Evolutionary conservation across 2,329 filamentous ascomycete genomes (phyloP).

Genomic region (Ceratocystis destructans): DNA sequence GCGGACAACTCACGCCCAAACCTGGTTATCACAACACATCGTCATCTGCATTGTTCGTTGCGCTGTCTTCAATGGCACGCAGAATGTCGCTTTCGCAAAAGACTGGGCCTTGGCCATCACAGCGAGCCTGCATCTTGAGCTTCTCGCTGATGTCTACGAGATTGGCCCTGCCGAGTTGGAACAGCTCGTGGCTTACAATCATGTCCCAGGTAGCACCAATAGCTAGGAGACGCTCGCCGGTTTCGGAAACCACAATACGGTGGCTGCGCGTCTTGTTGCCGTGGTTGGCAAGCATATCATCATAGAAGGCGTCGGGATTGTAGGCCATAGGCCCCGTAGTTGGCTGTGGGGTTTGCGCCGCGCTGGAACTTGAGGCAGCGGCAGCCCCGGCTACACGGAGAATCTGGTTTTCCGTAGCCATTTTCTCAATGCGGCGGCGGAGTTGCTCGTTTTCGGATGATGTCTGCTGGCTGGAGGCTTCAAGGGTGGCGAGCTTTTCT

Average conservation of each 20-base stretch:
- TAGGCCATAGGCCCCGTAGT: slow-evolving; percentile 57
- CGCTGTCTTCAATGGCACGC: slow-evolving; percentile 63
- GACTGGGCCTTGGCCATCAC: slow-evolving; percentile 77
- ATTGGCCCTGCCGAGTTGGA: slow-evolving; percentile 64
- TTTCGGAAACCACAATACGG: slow-evolving; percentile 51
- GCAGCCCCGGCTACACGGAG: slow-evolving; percentile 52
- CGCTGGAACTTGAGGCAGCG: slow-evolving; percentile 28
- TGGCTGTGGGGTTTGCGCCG: background rate
- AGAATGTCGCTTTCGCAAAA: slow-evolving; percentile 66
- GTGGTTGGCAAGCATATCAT: slow-evolving; percentile 47
- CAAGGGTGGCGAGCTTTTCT: slow-evolving; percentile 63
- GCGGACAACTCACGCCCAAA: no score
- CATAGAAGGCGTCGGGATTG: slow-evolving; percentile 58
- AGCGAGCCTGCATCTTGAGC: slow-evolving; percentile 60
- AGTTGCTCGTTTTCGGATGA: slow-evolving; percentile 75
- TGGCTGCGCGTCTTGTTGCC: slow-evolving; percentile 51
- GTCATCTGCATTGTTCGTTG: slow-evolving; percentile 60
- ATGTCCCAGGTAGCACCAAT: slow-evolving; percentile 79
- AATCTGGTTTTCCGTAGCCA: slow-evolving; percentile 84
- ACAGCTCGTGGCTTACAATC: slow-evolving; percentile 68
- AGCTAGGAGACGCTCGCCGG: slow-evolving; percentile 56
- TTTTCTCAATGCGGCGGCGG: slow-evolving; percentile 68
- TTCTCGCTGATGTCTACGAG: slow-evolving; percentile 67
- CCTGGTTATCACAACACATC: slow-evolving; percentile 41
- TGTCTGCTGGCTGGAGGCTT: slow-evolving; percentile 57